Evolutionary conservation across 2,329 filamentous ascomycete species (phyloP).

Genomic region (Pseudocercospora eumusae): DNA sequence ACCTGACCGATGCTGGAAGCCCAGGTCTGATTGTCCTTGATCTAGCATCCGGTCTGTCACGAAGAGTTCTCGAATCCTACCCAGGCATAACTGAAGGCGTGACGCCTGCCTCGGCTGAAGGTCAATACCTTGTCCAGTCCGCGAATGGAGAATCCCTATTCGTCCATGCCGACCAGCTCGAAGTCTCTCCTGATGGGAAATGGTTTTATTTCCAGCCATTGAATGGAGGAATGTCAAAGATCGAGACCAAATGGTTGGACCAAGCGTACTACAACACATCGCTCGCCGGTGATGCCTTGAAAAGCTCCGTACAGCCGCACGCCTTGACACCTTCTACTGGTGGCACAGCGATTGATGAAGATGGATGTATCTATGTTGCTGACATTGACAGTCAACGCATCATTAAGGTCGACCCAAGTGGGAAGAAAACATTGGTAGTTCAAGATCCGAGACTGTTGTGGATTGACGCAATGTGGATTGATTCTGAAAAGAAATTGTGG

Average conservation of each 20-base stretch:
- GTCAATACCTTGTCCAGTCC: slow-evolving; percentile 29
- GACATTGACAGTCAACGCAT: slow-evolving; percentile 40
- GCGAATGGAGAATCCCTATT: slow-evolving; percentile 30
- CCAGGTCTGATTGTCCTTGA: slow-evolving; percentile 25
- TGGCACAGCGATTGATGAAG: slow-evolving; percentile 44
- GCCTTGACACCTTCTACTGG: slow-evolving; percentile 43
- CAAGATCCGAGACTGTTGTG: slow-evolving; percentile 37
- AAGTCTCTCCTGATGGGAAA: slow-evolving; percentile 43
- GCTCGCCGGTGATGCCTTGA: slow-evolving; percentile 31
- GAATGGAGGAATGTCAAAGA: slow-evolving; percentile 41
- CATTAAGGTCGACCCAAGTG: slow-evolving; percentile 34
- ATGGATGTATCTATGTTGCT: slow-evolving; percentile 43
- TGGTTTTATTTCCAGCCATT: slow-evolving; percentile 45
- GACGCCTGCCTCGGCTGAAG: slow-evolving; percentile 40
- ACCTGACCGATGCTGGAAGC: slow-evolving; percentile 34
- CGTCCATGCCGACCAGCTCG: slow-evolving; percentile 43
- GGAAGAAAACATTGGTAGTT: slow-evolving; percentile 33
- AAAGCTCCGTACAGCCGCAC: slow-evolving; percentile 35
- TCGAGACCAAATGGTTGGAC: slow-evolving; percentile 42
- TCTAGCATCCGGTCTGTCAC: slow-evolving; percentile 24
- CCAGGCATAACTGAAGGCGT: slow-evolving; percentile 28
- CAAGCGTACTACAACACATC: slow-evolving; percentile 40
- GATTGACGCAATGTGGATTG: slow-evolving; percentile 40
- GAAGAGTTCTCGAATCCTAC: slow-evolving; percentile 36
- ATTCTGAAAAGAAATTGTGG: slow-evolving; percentile 33